phyloP scores from a whole-genome alignment of 768 basidiomycete species.

The Leccinum subgranulosum region DNA sequence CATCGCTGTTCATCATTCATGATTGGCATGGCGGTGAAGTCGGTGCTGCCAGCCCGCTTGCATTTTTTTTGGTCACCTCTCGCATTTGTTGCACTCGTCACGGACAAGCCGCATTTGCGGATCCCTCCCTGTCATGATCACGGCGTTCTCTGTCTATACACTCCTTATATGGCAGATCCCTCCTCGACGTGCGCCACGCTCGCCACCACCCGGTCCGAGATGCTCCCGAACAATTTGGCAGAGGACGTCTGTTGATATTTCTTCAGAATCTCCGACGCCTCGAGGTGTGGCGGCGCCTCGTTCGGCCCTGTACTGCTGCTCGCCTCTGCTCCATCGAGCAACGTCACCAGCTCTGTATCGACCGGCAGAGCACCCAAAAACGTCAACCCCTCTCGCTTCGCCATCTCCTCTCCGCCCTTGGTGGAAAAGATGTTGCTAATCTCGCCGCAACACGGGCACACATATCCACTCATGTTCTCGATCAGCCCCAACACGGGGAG shows the following conservation, averaged over 20 bases:
- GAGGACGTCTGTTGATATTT: slow-evolving; percentile 69
- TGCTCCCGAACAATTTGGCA: slow-evolving; percentile 60
- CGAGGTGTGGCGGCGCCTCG: slow-evolving; percentile 22
- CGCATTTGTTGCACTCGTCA: background rate
- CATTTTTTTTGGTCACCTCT: slow-evolving; percentile 1
- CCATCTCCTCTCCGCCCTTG: slow-evolving; percentile 90
- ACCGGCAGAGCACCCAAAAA: slow-evolving; percentile 92
- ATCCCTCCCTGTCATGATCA: slow-evolving; percentile 4
- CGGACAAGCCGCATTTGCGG: slow-evolving; percentile 6
- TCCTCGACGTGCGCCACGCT: slow-evolving; percentile 21
- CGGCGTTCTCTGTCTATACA: background rate
- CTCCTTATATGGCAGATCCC: background rate
- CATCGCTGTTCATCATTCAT: background rate
- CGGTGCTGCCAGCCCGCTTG: background rate
- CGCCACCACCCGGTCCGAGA: slow-evolving; percentile 46
- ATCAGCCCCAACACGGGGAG: slow-evolving; percentile 88
- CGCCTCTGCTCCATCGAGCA: slow-evolving; percentile 69
- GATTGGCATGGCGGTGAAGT: background rate
- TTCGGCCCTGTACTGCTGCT: slow-evolving; percentile 16
- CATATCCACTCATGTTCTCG: slow-evolving; percentile 99
- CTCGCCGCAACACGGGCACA: slow-evolving; percentile 96
- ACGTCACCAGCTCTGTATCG: slow-evolving; percentile 83
- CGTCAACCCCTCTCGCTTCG: slow-evolving; percentile 61
- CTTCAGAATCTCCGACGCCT: slow-evolving; percentile 50
- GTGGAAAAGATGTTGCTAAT: slow-evolving; percentile 93